Base-by-base conservation (phyloP, 805 yeast genomes). In the Suhomyces tanzawaensis region DNA sequence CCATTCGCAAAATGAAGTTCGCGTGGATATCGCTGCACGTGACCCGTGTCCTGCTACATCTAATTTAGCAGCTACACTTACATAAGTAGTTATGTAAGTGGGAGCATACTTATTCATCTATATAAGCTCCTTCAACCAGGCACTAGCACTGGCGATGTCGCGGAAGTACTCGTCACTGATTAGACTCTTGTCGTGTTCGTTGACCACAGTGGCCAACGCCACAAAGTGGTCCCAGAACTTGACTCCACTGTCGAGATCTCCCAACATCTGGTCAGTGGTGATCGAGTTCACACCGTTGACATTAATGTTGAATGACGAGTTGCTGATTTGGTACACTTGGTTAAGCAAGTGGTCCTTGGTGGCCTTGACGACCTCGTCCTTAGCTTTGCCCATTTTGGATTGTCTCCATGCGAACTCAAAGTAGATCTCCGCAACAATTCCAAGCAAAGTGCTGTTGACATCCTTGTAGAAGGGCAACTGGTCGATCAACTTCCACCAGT, bases 361-460 rank as follows among this genome's bases (percentile, higher is more conserved):
- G 19, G 39, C 41, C 15, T 52, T 49, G 13, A 56, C 48, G 15
- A 59, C 50, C 18, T 59, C 65, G 19, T 58, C 58, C 33, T 53
- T 53, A 8, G 52, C n/a, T 14, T 44, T 46, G 4, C 56, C 56
- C 9, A 52, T 35, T 35, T 57, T 56, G 17, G 49, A 36, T 42
- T 53, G 58, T 39, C 58, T 64, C 21, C 57, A 51, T 21, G 69
- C 60, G 34, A 51, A 63, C 40, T 75, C 79, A 29, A 79, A 69
- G 47, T 73, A 77, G 14, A 75, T 62, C 49, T 79, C 79, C 4
- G 74, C 64, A 3, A 82, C 66, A 8, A 83, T 70, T 6, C 85
- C 91, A 50, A 81, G 56, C 11, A 84, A 64, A 1, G 87, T 79
- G 51, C 72, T 82, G 42, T 85, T 82, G 22, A 77, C 57, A 29